Percentiles rank a stretch among this genome's conserved stretches.
Evolutionary conservation across 2,329 filamentous ascomycete species (phyloP).

Genomic region (Penicillium brevicompactum): DNA sequence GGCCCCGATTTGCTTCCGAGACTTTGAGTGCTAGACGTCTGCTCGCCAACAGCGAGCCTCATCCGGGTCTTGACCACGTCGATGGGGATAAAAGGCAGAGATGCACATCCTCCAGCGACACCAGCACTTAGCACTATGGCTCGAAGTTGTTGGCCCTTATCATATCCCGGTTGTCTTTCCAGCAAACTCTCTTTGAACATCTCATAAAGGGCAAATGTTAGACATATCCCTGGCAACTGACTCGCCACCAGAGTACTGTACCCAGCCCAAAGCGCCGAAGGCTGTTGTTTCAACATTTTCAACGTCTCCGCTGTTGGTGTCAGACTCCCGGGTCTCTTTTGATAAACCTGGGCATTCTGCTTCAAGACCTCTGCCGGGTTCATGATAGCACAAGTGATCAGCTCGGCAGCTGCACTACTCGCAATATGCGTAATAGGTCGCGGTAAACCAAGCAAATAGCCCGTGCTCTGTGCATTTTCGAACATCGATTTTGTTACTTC

Average conservation of each 20-base stretch:
- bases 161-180: neutral
- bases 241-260: slow-evolving; percentile 7
- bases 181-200: slow-evolving; percentile 9
- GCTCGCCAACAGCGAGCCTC: slow-evolving; percentile 9
- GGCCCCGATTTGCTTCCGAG: neutral
- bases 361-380: slow-evolving; percentile 14
- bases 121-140: slow-evolving; percentile 7
- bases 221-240: slow-evolving; percentile 11
- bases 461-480: slow-evolving; percentile 3
- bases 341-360: slow-evolving; percentile 14
- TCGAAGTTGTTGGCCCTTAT: neutral
- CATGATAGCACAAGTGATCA: slow-evolving; percentile 7
- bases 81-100: slow-evolving; percentile 13
- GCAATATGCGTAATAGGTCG: neutral
- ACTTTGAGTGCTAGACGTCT: neutral
- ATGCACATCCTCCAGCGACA: slow-evolving; percentile 7
- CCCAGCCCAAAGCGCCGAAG: slow-evolving; percentile 7
- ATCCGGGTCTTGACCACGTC: slow-evolving; percentile 14
- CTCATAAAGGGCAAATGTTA: slow-evolving; percentile 14
- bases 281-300: slow-evolving; percentile 1
- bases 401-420: slow-evolving; percentile 10
- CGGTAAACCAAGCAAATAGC: slow-evolving; percentile 4
- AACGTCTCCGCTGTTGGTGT: slow-evolving; percentile 2
- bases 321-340: neutral
- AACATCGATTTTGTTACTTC: slow-evolving; percentile 8